phyloP scores from a whole-genome alignment of 768 basidiomycete species.

The Leucocoprinus sp. region DNA sequence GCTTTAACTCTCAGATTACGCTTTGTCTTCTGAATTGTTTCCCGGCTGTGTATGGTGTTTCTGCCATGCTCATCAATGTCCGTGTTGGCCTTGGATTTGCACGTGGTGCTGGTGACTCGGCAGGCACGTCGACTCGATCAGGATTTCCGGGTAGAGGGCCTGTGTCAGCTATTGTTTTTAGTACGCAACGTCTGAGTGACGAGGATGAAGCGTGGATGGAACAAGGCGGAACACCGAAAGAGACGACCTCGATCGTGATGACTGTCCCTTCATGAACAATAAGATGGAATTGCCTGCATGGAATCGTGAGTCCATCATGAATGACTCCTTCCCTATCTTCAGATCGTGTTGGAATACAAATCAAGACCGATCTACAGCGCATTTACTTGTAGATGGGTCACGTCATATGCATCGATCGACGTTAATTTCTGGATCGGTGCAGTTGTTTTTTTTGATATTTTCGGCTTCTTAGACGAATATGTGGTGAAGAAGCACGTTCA shows the following conservation, averaged over 20 bases:
- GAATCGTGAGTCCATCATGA: too few relatives aligned
- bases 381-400: too few relatives aligned
- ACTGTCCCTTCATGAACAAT: neutral
- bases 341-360: too few relatives aligned
- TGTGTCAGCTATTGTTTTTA: neutral
- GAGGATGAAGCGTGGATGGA: too few relatives aligned
- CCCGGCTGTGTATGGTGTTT: slow-evolving; percentile 5
- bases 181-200: neutral
- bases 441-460: too few relatives aligned
- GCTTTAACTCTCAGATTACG: slow-evolving; percentile 3
- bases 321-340: too few relatives aligned
- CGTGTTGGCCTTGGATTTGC: slow-evolving; percentile 7
- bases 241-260: neutral
- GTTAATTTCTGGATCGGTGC: too few relatives aligned
- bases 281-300: neutral
- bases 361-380: too few relatives aligned
- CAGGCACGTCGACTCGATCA: too few relatives aligned
- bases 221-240: neutral
- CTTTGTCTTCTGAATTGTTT: slow-evolving; percentile 7
- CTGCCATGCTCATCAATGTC: slow-evolving; percentile 11
- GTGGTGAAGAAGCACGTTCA: too few relatives aligned
- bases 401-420: too few relatives aligned
- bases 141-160: neutral
- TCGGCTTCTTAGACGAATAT: too few relatives aligned
- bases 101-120: neutral